These are phyloP conservation scores for Capronia coronata DNA, from an alignment of 2,329 filamentous ascomycete genomes.

Conservation along the genomic window DNA sequence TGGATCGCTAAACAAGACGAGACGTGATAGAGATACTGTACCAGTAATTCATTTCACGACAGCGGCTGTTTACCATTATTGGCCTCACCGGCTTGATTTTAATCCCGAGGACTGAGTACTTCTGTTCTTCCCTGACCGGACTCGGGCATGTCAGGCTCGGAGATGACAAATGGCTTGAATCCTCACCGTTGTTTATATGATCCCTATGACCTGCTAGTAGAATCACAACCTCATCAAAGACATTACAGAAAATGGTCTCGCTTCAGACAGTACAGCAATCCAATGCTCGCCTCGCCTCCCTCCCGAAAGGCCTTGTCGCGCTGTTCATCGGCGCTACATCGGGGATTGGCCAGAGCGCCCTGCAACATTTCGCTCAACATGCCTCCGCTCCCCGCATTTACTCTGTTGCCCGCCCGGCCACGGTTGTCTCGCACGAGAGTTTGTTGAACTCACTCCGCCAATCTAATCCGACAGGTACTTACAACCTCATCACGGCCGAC, in stretches of 20 bases:
- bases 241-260: constrained; percentile 1
- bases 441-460: not conserved
- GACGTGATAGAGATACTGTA: too few relatives aligned
- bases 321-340: constrained; percentile 6
- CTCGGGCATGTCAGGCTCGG: too few relatives aligned
- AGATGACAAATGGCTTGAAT: too few relatives aligned
- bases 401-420: constrained; percentile 3
- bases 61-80: too few relatives aligned
- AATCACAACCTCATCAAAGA: too few relatives aligned
- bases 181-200: too few relatives aligned
- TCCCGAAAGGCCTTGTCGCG: constrained; percentile 4
- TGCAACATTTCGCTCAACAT: constrained; percentile 7
- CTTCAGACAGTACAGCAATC: constrained; percentile 3
- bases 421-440: not conserved
- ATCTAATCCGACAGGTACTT: not conserved
- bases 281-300: constrained; percentile 5
- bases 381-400: constrained; percentile 4
- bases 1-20: too few relatives aligned
- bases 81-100: too few relatives aligned
- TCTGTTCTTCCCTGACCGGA: too few relatives aligned
- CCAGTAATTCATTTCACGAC: too few relatives aligned
- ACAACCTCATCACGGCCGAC: constrained; percentile 1
- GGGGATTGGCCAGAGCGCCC: constrained; percentile 8
- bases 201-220: too few relatives aligned
- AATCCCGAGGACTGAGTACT: too few relatives aligned